Base-by-base conservation (phyloP, 805 yeast genomes). In the Metschnikowia reukaufii region DNA sequence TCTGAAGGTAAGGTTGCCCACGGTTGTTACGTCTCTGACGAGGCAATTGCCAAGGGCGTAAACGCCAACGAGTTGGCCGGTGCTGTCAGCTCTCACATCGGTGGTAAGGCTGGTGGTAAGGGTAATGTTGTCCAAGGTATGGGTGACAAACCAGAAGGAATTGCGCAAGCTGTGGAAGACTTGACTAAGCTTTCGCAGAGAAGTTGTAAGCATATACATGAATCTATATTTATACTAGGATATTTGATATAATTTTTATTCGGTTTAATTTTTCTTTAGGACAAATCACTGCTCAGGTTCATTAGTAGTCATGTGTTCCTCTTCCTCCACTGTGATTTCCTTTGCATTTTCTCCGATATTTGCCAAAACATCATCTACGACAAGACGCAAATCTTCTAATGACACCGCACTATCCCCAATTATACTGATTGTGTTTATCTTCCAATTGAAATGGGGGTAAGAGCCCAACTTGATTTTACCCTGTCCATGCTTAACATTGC, bases 41-140 rank as follows among this genome's bases (percentile, higher is more conserved):
- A 68, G 35, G 87, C 90, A 33, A 70, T 84, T 54, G 74, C 74
- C 38, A 78, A 82, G 63, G 90, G 90, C 56, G 75, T 89, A 17
- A 78, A 84, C 54, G 91, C 95, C 44, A 77, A 84, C 48, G 90
- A 81, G 23, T 77, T 90, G 56, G 95, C 95, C 27, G 68, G 76
- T 44, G 71, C 78, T 47, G 98, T 87, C 36, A 74, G 91, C 37
- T 69, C 73, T 31, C 73, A 76, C 59, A 82, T 94, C 58, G 99
- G 99, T 55, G 99, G 99, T 68, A 89, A 86, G 68, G 95, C 96
- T 48, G 99, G 99, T 72, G 99, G 99, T 68, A 94, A 89, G 72
- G 98, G 97, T 54, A 88, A 89, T 56, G 83, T 91, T 45, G 88
- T 89, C 58, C 99, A 94, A 74, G 99, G 99, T 70, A 86, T 89